Evolutionary conservation across 164 flowering plant species (phyloP), one percentile per base, ranked within the genome.

Genomic region (Piper betle): DNA sequence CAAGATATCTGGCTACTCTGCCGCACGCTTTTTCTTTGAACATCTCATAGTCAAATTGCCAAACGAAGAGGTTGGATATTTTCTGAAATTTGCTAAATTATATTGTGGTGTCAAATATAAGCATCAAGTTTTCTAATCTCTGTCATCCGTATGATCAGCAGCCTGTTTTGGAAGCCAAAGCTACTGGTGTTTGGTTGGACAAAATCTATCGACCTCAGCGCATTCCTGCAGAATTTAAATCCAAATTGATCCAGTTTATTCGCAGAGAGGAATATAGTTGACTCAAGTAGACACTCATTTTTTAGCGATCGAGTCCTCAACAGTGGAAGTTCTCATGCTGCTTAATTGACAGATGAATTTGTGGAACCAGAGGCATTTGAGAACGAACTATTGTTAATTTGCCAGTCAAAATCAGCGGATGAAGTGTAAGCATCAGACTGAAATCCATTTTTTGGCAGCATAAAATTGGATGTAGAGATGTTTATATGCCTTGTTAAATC

Each of bases 101-200:
- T 12, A 59, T 25, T 40, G 7, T 59, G 10, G 39, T 8, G 58
- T 37, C 13, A 18, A 17, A 33, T 6, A 11, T 46, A 1, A 37
- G 33, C 20, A 37, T 64, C 12, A 64, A n/a, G n/a, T n/a, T n/a
- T 10, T 12, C 37, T 56, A 7, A 25, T 20, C 38, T 18, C 17
- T 39, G 48, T 38, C 6, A 3, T 4, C 19, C 59, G 39, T 39
- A 12, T 59, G 53, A 9, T 53, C 55, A n/a, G n/a, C 79, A 87
- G 97, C 95, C 84, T 54, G 71, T 90, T 59, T 65, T 90, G 68
- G 92, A 87, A 71, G 90, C 95, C 11, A 85, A 73, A 76, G 86
- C 69, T 41, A 87, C 87, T 10, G 87, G 78, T 8, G 93, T 86
- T 48, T 86, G 89, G 82, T 88, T 91, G 25, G 85, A 87, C 75